These are phyloP conservation scores for Spongiforma sp. DNA, from an alignment of 1,284 basidiomycete species.

Conservation along the genomic window DNA sequence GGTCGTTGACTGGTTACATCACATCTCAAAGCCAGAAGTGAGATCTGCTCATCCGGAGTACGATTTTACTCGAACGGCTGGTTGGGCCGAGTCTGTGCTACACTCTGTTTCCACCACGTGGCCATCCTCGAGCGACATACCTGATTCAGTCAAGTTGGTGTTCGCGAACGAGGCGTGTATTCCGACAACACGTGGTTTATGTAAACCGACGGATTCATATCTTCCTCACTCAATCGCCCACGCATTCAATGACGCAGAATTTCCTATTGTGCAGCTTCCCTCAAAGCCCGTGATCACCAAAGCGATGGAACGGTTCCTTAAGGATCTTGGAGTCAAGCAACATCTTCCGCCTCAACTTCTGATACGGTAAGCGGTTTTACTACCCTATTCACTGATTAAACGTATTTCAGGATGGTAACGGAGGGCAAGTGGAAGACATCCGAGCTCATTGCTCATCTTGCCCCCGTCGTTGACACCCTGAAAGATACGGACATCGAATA, in stretches of 20 bases:
- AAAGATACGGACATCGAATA: neutral
- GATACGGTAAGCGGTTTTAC: conserved; percentile 59
- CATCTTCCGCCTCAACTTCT: conserved; percentile 89
- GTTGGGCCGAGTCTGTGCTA: conserved; percentile 88
- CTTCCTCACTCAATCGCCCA: conserved; percentile 84
- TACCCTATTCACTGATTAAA: conserved; percentile 1
- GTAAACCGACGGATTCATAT: conserved; percentile 77
- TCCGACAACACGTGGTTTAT: conserved; percentile 81
- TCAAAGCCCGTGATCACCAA: conserved; percentile 69
- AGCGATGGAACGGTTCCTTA: conserved; percentile 73
- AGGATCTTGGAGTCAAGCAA: conserved; percentile 72
- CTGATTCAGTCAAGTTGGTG: conserved; percentile 60
- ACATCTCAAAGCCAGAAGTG: conserved; percentile 62
- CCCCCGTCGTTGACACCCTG: conserved; percentile 82
- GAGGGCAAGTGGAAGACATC: conserved; percentile 83
- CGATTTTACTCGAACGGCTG: conserved; percentile 71
- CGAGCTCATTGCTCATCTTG: conserved; percentile 87
- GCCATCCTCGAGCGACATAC: conserved; percentile 66
- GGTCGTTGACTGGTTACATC: conserved; percentile 77
- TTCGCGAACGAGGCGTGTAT: conserved; percentile 76
- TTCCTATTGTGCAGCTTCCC: conserved; percentile 79
- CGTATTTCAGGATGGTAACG: conserved; percentile 71
- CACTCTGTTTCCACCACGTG: conserved; percentile 76
- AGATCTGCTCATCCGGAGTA: conserved; percentile 53
- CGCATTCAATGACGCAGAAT: conserved; percentile 54